These are phyloP conservation scores for Bauhinia variegata DNA, from an alignment of 306 rosid genomes.

Conservation along the genomic window DNA sequence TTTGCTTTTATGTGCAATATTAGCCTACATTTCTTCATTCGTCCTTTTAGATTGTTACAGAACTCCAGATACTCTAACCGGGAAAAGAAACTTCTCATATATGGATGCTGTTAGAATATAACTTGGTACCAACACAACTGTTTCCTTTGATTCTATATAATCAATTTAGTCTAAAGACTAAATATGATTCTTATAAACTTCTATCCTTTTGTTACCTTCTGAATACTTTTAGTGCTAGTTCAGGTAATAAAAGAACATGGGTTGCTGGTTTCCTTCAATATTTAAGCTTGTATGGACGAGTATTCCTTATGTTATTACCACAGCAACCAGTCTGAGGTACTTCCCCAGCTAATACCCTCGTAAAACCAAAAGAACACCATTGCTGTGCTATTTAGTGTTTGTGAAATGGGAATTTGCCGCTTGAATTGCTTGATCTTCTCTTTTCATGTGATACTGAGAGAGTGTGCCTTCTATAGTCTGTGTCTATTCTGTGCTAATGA, in stretches of 20 bases:
- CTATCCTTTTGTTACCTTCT: slow-evolving; percentile 19
- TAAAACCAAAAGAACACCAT: neutral
- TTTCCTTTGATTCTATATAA: neutral
- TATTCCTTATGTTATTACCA: slow-evolving; percentile 67
- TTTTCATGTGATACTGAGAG: neutral
- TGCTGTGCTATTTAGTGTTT: neutral
- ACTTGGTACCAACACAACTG: slow-evolving; percentile 54
- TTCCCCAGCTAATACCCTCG: slow-evolving; percentile 18
- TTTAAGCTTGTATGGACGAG: slow-evolving; percentile 59
- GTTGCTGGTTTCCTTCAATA: slow-evolving; percentile 63
- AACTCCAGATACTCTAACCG: slow-evolving; percentile 51
- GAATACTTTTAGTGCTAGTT: slow-evolving; percentile 39
- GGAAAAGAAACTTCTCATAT: slow-evolving; percentile 59
- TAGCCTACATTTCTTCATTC: slow-evolving; percentile 59
- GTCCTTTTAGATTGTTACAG: slow-evolving; percentile 70
- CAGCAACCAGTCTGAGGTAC: slow-evolving; percentile 70
- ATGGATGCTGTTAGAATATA: slow-evolving; percentile 58
- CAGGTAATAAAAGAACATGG: slow-evolving; percentile 57
- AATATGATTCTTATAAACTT: slow-evolving; percentile 26
- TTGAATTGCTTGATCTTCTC: too few species aligned
- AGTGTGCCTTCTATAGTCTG: neutral
- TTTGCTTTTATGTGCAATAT: slow-evolving; percentile 52
- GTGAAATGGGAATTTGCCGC: neutral
- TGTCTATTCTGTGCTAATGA: neutral
- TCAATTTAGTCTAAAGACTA: slow-evolving; percentile 8